Evolutionary conservation across 257 asterid genomes (phyloP).

Genomic region (Perilla frutescens): DNA sequence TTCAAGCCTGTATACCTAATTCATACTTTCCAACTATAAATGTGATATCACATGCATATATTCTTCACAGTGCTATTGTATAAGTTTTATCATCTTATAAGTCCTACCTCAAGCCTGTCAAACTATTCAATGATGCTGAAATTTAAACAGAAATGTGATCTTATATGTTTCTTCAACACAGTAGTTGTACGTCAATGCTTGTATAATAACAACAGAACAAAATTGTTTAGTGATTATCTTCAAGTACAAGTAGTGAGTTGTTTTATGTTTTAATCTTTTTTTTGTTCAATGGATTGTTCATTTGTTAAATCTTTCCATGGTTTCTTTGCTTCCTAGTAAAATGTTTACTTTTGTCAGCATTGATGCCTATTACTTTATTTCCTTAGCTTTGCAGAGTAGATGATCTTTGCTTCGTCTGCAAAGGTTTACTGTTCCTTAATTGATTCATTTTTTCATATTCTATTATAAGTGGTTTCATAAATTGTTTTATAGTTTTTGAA

Average conservation of each 20-base stretch:
- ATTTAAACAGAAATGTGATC: background rate
- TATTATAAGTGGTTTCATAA: background rate
- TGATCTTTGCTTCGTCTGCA: conserved; percentile 18
- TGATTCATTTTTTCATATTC: background rate
- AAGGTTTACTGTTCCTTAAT: background rate
- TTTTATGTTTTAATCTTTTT: background rate
- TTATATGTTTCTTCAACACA: background rate
- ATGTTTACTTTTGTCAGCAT: background rate
- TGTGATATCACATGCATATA: background rate
- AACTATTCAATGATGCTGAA: background rate
- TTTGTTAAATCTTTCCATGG: background rate
- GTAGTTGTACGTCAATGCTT: background rate
- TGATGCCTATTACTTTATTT: conserved; percentile 13
- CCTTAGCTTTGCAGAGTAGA: conserved; percentile 1
- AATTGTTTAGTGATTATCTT: conserved; percentile 5
- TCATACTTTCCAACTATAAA: background rate
- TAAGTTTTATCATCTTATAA: background rate
- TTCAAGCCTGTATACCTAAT: background rate
- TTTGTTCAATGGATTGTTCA: background rate
- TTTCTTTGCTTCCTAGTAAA: background rate
- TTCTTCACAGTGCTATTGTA: background rate
- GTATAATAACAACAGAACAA: background rate
- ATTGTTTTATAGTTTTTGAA: background rate
- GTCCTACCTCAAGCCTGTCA: background rate
- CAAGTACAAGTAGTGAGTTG: background rate